phyloP scores from a whole-genome alignment of 768 basidiomycete species.

The Pleurotus giganteus region DNA sequence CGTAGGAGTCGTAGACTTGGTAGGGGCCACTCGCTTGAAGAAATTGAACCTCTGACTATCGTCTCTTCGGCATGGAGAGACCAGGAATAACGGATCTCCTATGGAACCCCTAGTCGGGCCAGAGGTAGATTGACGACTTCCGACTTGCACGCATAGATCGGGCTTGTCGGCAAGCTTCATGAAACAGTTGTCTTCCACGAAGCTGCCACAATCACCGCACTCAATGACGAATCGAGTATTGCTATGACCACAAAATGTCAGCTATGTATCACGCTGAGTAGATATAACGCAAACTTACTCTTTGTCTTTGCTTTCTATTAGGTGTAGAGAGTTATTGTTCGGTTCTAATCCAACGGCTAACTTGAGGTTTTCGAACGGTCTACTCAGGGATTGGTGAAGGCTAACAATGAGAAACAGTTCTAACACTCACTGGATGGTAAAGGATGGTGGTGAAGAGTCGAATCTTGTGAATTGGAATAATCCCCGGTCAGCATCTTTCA shows the following conservation, averaged over 20 bases:
- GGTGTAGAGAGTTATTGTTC: neutral
- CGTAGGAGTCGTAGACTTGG: neutral
- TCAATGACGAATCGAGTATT: slow-evolving; percentile 7
- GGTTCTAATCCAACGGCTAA: neutral
- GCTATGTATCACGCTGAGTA: neutral
- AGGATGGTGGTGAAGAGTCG: neutral
- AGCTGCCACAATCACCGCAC: slow-evolving; percentile 5
- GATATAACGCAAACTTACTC: neutral
- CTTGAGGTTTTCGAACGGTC: neutral
- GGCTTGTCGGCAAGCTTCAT: slow-evolving; percentile 7
- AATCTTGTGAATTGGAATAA: neutral
- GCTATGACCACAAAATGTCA: neutral
- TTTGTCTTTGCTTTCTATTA: neutral
- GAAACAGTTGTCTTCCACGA: slow-evolving; percentile 6
- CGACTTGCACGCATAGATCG: slow-evolving; percentile 4
- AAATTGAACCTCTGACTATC: slow-evolving; percentile 6
- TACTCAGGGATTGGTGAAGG: neutral
- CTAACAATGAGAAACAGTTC: too few species aligned
- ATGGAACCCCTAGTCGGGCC: neutral
- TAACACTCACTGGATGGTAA: neutral
- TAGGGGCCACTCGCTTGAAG: neutral
- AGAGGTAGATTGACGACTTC: neutral
- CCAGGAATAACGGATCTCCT: neutral
- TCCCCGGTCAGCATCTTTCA: neutral
- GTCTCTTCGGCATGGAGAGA: neutral